Percentiles rank a stretch among this genome's conserved stretches.
Evolutionary conservation across 352 stramenopile genomes (phyloP).

Genomic region (Globisporangium abappressorium): DNA sequence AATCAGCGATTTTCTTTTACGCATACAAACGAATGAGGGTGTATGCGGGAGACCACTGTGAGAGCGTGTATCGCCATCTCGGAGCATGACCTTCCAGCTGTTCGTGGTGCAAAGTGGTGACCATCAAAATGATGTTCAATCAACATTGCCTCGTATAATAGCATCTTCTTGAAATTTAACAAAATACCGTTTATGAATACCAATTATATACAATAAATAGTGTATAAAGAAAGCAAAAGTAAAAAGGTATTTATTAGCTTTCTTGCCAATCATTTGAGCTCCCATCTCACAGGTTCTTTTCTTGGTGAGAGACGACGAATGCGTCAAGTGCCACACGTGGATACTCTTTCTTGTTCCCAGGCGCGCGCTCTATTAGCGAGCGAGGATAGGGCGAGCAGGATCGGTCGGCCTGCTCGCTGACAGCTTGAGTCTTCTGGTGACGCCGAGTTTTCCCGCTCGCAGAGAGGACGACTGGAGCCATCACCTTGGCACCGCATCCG

Average conservation of each 20-base stretch:
- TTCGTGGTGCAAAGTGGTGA: neutral
- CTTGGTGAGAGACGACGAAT: neutral
- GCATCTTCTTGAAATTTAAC: neutral
- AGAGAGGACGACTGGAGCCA: constrained; percentile 4
- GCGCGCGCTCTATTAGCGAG: neutral
- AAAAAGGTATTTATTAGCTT: neutral
- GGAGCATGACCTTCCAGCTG: neutral
- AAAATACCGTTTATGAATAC: neutral
- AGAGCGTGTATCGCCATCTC: neutral
- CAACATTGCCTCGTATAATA: neutral
- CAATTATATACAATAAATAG: neutral
- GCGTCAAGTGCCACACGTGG: neutral
- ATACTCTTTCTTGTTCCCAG: neutral
- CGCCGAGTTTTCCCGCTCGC: neutral
- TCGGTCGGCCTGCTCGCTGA: neutral
- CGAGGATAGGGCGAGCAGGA: neutral
- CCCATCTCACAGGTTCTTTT: neutral
- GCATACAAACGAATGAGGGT: neutral
- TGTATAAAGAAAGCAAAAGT: neutral
- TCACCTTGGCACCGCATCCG: neutral
- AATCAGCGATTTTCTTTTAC: too few species aligned
- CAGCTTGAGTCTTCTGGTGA: neutral
- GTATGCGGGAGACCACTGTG: neutral
- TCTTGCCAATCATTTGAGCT: neutral
- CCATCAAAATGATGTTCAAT: neutral